A percentile compares a stretch with the other conserved stretches of the same genome.
phyloP scores from a whole-genome alignment of 148 eudicot genomes.

The Arctostaphylos glauca region DNA sequence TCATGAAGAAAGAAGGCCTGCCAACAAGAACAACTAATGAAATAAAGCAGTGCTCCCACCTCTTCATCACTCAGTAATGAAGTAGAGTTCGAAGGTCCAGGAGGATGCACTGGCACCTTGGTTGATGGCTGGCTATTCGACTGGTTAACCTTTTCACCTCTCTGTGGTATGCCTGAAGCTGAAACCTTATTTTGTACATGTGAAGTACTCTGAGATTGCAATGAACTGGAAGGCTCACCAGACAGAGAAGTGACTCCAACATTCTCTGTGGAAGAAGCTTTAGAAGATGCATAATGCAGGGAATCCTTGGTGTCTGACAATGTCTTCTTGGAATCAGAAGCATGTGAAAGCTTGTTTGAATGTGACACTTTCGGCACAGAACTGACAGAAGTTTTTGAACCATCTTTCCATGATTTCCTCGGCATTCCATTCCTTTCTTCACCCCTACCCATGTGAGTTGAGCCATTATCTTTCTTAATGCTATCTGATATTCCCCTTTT shows the following conservation, averaged over 20 bases:
- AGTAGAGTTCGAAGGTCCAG: slow-evolving; percentile 59
- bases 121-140: slow-evolving; percentile 43
- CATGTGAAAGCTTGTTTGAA: slow-evolving; percentile 38
- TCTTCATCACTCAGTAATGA: slow-evolving; percentile 92
- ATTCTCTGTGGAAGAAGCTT: slow-evolving; percentile 41
- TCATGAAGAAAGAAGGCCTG: slow-evolving; percentile 3
- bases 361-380: slow-evolving; percentile 46
- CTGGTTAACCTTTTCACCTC: slow-evolving; percentile 51
- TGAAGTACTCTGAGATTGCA: slow-evolving; percentile 40
- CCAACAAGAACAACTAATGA: neutral
- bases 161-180: slow-evolving; percentile 42
- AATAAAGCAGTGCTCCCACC: slow-evolving; percentile 37
- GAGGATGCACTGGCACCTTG: slow-evolving; percentile 45
- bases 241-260: slow-evolving; percentile 28
- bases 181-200: slow-evolving; percentile 42
- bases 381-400: slow-evolving; percentile 43
- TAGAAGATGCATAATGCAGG: slow-evolving; percentile 42
- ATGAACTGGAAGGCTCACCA: slow-evolving; percentile 44
- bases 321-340: slow-evolving; percentile 41
- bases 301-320: slow-evolving; percentile 56
- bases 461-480: slow-evolving; percentile 44
- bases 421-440: slow-evolving; percentile 45
- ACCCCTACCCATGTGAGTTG: slow-evolving; percentile 27
- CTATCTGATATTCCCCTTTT: slow-evolving; percentile 41
- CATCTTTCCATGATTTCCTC: slow-evolving; percentile 47